Base-by-base conservation (phyloP, 2,329 filamentous ascomycete genomes). In the Ophiocordyceps australis region DNA sequence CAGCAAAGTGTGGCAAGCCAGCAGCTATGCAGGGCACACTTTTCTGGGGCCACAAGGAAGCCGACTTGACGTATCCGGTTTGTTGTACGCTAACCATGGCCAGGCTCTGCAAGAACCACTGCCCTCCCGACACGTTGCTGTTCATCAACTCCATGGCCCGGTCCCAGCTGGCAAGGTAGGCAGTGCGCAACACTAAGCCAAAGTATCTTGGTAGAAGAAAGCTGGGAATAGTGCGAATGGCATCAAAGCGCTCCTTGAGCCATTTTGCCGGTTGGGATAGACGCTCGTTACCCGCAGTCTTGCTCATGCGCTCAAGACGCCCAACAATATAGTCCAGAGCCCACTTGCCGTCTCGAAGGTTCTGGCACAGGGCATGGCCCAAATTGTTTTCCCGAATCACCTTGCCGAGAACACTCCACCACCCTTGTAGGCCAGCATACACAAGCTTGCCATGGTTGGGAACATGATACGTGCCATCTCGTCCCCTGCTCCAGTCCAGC, bases 371-470 rank as follows among this genome's bases (percentile, higher is more conserved):
- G 1, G 89, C 80, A 45, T 98, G 89, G 1, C 80, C 89, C 7
- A 98, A 66, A 43, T 95, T 73, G 46, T 98, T 98, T 35, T 89
- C 73, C 26, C 64, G 67, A 38, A 95, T 79, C 33, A 98, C 76
- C 30, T 78, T 63, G 38, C 82, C 75, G 22, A 98, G 56, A 1
- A 93, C 59, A 45, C 83, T 94, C 83, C 86, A 93, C 86, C 89
- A 98, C 20, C 91, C 91, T 48, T 98, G 89, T n/a, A 98, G 62
- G 32, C 89, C 89, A 32, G 86, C 86, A 48, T 95, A 98, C 3
- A 94, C 80, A 22, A 94, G 64, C 31, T 77, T 72, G 3, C 85
- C 86, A 42, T 83, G 61, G 2, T 74, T 74, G 2, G 89, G 89
- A 35, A 98, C 76, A 27, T 74, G 67, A 52, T 95, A 98, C 7